Base-by-base conservation (phyloP, 805 yeast species). In the Kuraishia hungarica region DNA sequence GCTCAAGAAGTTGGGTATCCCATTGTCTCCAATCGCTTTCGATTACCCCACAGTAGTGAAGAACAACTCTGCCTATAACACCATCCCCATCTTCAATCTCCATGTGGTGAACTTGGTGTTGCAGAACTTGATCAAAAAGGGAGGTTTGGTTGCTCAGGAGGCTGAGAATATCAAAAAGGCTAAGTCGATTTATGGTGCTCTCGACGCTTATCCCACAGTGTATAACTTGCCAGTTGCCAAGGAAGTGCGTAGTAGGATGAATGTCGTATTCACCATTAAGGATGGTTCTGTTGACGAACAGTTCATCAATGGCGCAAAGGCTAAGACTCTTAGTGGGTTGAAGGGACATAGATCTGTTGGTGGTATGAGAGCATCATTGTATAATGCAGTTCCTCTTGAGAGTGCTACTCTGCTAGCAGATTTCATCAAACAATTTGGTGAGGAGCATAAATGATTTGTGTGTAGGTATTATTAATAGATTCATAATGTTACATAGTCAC, bases 271-370 rank as follows among this genome's bases (percentile, higher is more conserved):
- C 78, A 90, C 90, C 11, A 70, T 91, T 51, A 76, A 79, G 23
- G 79, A 76, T 53, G 82, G 79, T 2, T 66, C 68, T 2, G 68
- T 82, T 53, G 97, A 92, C 64, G 76, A 79, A 5, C 72, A 79
- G 57, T 94, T 94, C 72, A 64, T 93, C 58, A 74, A 81, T 58
- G 83, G 77, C 51, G 96, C 97, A 2, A 68, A 60, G 48, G 78
- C 74, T 23, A 79, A 69, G 26, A 78, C 81, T 1, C 76, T 94
- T 59, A 74, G 83, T 4, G 98, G 97, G 6, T 78, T 93, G 64
- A 89, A 91, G 72, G 98, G 99, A 48, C 98, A 93, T 72, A 82
- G 98, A 69, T 89, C 97, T 2, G 98, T 93, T 50, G 98, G 98
- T 53, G 99, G 99, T 29, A 87, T 94, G 72, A 85, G 99, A 71